Evolutionary conservation across 1,139 yeast species (phyloP).

Genomic region (Diutina siamensis): DNA sequence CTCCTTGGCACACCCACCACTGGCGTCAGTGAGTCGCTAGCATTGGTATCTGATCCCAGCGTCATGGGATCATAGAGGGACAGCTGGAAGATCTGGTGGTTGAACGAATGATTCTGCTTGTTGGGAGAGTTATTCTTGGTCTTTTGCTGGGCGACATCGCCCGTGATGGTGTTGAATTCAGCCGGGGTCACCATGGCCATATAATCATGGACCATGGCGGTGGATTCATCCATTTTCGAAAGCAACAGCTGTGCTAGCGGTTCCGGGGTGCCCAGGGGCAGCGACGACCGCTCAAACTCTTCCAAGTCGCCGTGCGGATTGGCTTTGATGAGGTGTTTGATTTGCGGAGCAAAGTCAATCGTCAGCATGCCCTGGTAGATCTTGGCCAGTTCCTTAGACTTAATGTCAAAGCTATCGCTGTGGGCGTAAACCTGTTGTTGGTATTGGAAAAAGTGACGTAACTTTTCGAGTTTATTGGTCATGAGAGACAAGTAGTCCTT

Average conservation of each 20-base stretch:
- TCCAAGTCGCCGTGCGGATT: slow-evolving; percentile 6
- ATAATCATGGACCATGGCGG: slow-evolving; percentile 25
- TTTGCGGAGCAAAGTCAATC: slow-evolving; percentile 19
- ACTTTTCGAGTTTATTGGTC: slow-evolving; percentile 27
- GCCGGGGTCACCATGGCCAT: slow-evolving; percentile 29
- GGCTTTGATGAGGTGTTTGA: slow-evolving; percentile 14
- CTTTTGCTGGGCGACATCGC: slow-evolving; percentile 22
- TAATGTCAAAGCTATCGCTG: slow-evolving; percentile 21
- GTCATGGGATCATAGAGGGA: slow-evolving; percentile 29
- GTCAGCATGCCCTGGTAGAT: slow-evolving; percentile 22
- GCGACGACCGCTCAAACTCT: slow-evolving; percentile 7
- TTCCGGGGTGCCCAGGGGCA: slow-evolving; percentile 8
- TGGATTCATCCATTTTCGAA: slow-evolving; percentile 7
- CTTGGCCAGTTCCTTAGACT: slow-evolving; percentile 25
- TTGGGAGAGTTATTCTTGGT: slow-evolving; percentile 11
- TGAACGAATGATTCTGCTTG: slow-evolving; percentile 10
- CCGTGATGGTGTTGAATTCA: slow-evolving; percentile 32
- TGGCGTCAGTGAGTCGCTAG: slow-evolving; percentile 5
- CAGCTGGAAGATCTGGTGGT: slow-evolving; percentile 31
- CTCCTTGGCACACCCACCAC: not conserved
- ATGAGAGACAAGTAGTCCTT: slow-evolving; percentile 20
- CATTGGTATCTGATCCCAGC: slow-evolving; percentile 32
- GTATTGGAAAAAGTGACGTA: slow-evolving; percentile 29
- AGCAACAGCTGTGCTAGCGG: slow-evolving; percentile 4
- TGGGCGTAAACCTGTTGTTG: slow-evolving; percentile 16